Evolutionary conservation across 306 rosid genomes (phyloP).

Genomic region (Lathyrus aphaca): DNA sequence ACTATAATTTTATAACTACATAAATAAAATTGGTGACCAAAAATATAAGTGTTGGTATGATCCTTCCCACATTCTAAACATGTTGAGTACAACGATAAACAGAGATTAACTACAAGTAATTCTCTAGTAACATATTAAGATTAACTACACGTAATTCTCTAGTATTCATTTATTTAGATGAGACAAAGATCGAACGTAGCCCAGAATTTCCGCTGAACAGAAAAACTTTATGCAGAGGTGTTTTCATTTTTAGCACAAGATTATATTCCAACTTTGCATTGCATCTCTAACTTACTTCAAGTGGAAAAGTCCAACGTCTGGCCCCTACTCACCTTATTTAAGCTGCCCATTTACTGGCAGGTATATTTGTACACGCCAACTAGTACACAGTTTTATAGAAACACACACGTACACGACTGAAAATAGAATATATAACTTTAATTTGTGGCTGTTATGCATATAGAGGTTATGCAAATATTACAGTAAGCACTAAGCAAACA

Average conservation of each 20-base stretch:
- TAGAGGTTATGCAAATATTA: not conserved
- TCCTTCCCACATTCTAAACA: too few species aligned
- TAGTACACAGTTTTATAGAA: too few species aligned
- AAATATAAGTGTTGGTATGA: too few species aligned
- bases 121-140: too few species aligned
- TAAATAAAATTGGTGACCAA: too few species aligned
- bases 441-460: not conserved
- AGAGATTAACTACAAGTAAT: too few species aligned
- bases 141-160: too few species aligned
- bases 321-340: conserved; percentile 42
- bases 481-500: conserved; percentile 11
- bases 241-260: conserved; percentile 18
- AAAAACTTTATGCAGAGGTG: conserved; percentile 36
- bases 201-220: conserved; percentile 53
- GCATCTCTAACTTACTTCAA: conserved; percentile 43
- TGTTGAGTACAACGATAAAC: too few species aligned
- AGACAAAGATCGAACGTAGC: conserved; percentile 17
- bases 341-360: conserved; percentile 14
- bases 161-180: too few species aligned
- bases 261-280: conserved; percentile 37
- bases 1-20: too few species aligned
- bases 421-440: not conserved
- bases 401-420: not conserved
- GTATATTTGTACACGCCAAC: conserved; percentile 34
- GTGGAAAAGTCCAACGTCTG: conserved; percentile 39